phyloP scores from a whole-genome alignment of 495 filamentous ascomycete species.

The Lindgomyces ingoldianus region DNA sequence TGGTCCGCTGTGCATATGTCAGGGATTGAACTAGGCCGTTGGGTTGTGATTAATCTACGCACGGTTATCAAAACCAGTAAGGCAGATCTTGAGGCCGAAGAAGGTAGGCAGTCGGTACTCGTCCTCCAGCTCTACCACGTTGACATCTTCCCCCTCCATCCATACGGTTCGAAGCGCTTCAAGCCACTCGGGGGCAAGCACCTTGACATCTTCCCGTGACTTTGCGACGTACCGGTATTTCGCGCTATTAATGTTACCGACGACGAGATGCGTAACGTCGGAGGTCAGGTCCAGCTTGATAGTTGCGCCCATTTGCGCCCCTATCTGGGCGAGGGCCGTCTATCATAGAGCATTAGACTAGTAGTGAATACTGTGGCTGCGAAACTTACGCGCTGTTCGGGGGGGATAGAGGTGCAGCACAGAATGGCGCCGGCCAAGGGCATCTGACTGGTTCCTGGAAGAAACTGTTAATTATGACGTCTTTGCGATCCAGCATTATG shows the following conservation, averaged over 20 bases:
- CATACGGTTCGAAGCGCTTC: constrained; percentile 78
- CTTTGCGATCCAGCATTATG: no score
- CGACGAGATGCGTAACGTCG: constrained; percentile 91
- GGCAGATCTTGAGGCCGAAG: constrained; percentile 68
- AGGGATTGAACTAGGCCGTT: not conserved
- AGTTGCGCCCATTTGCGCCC: constrained; percentile 78
- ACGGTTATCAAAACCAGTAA: constrained; percentile 90
- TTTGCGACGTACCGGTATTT: constrained; percentile 96
- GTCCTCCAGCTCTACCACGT: constrained; percentile 66
- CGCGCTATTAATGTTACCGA: constrained; percentile 79
- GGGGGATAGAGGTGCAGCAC: constrained; percentile 85
- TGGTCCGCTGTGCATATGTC: constrained; percentile 56
- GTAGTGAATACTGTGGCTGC: not conserved
- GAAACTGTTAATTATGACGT: no score
- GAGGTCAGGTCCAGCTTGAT: constrained; percentile 91
- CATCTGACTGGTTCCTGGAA: constrained; percentile 35
- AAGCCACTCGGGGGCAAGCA: constrained; percentile 78
- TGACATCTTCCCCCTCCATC: constrained; percentile 77
- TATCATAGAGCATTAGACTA: constrained; percentile 43
- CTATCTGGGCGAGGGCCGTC: constrained; percentile 68
- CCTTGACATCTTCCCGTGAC: constrained; percentile 79
- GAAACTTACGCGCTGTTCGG: constrained; percentile 73
- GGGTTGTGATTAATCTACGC: constrained; percentile 41
- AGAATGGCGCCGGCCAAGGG: constrained; percentile 81
- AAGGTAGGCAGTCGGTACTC: constrained; percentile 64